Evolutionary conservation across 116 monocot genomes (phyloP).

Genomic region (Posidonia oceanica): DNA sequence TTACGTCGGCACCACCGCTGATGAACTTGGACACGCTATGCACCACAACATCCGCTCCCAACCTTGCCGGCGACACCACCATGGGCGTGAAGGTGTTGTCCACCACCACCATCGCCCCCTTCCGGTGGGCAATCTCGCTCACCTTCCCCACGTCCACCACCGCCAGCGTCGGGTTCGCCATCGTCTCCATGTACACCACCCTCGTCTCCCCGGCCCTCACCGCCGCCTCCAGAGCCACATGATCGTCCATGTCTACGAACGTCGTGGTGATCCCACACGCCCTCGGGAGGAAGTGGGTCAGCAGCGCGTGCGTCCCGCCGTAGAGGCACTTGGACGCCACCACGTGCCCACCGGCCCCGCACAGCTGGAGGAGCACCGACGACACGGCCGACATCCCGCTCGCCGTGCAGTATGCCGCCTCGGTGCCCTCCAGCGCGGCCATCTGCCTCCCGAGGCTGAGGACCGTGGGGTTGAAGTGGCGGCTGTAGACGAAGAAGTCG

Average conservation of each 20-base stretch:
- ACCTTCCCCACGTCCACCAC: constrained; percentile 63
- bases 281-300: constrained; percentile 50
- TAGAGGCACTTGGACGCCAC: constrained; percentile 83
- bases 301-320: constrained; percentile 83
- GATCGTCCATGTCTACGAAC: constrained; percentile 55
- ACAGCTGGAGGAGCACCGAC: constrained; percentile 65
- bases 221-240: constrained; percentile 40
- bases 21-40: constrained; percentile 88
- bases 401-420: constrained; percentile 96
- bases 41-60: constrained; percentile 84
- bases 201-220: constrained; percentile 57
- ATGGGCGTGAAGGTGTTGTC: constrained; percentile 95
- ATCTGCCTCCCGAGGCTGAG: constrained; percentile 90
- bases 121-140: constrained; percentile 48
- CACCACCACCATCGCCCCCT: constrained; percentile 72
- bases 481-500: constrained; percentile 91
- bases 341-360: constrained; percentile 66
- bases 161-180: constrained; percentile 77
- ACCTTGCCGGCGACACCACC: constrained; percentile 76
- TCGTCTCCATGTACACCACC: constrained; percentile 67
- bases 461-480: constrained; percentile 95
- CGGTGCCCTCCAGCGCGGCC: constrained; percentile 86
- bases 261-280: constrained; percentile 56
- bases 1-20: constrained; percentile 80
- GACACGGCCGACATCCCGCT: constrained; percentile 95